Evolutionary conservation across 2,329 filamentous ascomycete genomes (phyloP).

Genomic region (Penicillium occitanis): DNA sequence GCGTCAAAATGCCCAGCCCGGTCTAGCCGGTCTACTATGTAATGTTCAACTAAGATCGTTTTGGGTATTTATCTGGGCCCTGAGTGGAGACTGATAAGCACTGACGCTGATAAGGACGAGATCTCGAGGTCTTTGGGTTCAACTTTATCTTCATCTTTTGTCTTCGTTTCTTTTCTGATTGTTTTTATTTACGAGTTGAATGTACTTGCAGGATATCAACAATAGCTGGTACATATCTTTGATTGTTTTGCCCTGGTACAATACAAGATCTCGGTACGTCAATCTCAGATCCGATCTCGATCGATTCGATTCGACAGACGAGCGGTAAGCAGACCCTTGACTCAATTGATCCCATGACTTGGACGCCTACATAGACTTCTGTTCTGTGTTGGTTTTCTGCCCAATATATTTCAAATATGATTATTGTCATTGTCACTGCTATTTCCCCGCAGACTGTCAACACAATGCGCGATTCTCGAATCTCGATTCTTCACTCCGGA

Average conservation of each 20-base stretch:
- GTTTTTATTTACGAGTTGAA: neutral
- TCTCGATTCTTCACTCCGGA: neutral
- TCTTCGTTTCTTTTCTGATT: neutral
- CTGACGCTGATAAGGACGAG: neutral
- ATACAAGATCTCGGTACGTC: neutral
- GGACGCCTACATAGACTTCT: neutral
- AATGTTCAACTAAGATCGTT: neutral
- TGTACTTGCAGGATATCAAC: neutral
- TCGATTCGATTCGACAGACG: neutral
- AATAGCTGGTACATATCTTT: neutral
- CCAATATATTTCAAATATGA: neutral
- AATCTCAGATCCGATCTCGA: neutral
- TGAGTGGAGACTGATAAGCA: neutral
- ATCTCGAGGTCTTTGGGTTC: neutral
- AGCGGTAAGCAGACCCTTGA: neutral
- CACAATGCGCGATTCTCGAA: neutral
- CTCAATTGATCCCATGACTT: neutral
- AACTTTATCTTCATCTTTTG: too few relatives aligned
- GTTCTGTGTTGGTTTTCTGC: neutral
- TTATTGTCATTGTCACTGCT: neutral
- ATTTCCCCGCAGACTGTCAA: neutral
- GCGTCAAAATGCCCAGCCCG: conserved; percentile 9
- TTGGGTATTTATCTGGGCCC: neutral
- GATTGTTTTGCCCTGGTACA: neutral
- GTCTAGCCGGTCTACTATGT: neutral